phyloP scores from a whole-genome alignment of 345 rosid species.

The Salix caprea region DNA sequence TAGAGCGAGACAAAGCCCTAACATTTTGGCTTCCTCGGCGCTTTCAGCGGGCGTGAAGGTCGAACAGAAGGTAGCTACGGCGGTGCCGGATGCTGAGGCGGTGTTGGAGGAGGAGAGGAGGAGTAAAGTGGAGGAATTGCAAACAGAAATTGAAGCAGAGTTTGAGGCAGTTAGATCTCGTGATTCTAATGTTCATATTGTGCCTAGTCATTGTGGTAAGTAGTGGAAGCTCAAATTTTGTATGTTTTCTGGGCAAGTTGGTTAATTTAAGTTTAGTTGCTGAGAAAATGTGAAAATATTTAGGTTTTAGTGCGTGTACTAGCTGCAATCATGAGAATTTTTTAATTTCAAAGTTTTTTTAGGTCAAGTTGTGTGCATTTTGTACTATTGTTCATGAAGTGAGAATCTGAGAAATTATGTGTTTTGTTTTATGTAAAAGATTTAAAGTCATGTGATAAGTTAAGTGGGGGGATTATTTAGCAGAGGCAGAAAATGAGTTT shows the following conservation, averaged over 20 bases:
- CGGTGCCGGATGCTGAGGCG: constrained; percentile 12
- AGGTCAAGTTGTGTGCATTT: not conserved
- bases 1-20: constrained; percentile 82
- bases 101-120: constrained; percentile 39
- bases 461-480: not conserved
- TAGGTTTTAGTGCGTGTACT: not conserved
- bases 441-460: not conserved
- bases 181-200: constrained; percentile 58
- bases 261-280: not conserved
- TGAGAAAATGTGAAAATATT: not conserved
- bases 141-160: constrained; percentile 72
- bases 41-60: constrained; percentile 24
- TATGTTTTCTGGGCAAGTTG: not conserved
- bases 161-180: constrained; percentile 83
- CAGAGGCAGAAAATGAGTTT: not conserved
- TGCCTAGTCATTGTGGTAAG: constrained; percentile 93
- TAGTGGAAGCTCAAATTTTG: not conserved
- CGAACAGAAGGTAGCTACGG: constrained; percentile 21
- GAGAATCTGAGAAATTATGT: not conserved
- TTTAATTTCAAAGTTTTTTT: not conserved
- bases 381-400: not conserved
- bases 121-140: constrained; percentile 72
- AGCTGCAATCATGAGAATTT: not conserved
- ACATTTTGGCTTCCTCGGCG: constrained; percentile 24
- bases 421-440: not conserved